These are phyloP conservation scores for Phytophthora pistaciae DNA, from an alignment of 352 stramenopile genomes.

Conservation along the genomic window DNA sequence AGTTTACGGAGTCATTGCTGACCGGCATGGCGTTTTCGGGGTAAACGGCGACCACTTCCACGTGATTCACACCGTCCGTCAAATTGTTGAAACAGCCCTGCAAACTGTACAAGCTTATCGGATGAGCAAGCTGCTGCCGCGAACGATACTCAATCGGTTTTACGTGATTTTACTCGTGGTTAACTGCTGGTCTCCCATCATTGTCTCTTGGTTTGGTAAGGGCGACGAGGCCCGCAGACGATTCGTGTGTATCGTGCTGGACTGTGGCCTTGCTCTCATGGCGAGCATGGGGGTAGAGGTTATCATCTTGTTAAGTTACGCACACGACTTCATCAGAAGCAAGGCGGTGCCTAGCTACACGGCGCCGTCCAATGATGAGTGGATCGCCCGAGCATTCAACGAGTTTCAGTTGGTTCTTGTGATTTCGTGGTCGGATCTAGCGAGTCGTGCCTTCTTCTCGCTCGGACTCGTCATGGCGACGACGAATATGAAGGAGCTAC, in stretches of 20 bases:
- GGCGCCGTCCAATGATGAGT: conserved; percentile 35
- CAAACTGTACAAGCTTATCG: conserved; percentile 34
- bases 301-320: conserved; percentile 21
- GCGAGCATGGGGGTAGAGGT: conserved; percentile 24
- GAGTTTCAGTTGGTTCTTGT: conserved; percentile 37
- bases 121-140: conserved; percentile 34
- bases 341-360: conserved; percentile 8
- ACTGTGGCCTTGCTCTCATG: conserved; percentile 29
- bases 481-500: conserved; percentile 28
- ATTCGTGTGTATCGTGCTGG: conserved; percentile 25
- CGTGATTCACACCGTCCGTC: conserved; percentile 18
- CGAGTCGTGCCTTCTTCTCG: conserved; percentile 25
- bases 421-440: conserved; percentile 34
- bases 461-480: conserved; percentile 24
- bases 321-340: conserved; percentile 2
- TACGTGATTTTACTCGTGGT: conserved; percentile 32
- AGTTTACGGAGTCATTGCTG: neutral
- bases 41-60: conserved; percentile 34
- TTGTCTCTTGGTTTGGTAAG: conserved; percentile 14
- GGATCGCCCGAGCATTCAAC: conserved; percentile 25
- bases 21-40: conserved; percentile 24
- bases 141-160: conserved; percentile 42
- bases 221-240: conserved; percentile 16
- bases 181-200: conserved; percentile 32
- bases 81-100: conserved; percentile 28